A percentile compares a stretch with the other conserved stretches of the same genome.
These are phyloP conservation scores for Candida dendrica DNA, from an alignment of 805 yeast genomes.

Conservation along the genomic window DNA sequence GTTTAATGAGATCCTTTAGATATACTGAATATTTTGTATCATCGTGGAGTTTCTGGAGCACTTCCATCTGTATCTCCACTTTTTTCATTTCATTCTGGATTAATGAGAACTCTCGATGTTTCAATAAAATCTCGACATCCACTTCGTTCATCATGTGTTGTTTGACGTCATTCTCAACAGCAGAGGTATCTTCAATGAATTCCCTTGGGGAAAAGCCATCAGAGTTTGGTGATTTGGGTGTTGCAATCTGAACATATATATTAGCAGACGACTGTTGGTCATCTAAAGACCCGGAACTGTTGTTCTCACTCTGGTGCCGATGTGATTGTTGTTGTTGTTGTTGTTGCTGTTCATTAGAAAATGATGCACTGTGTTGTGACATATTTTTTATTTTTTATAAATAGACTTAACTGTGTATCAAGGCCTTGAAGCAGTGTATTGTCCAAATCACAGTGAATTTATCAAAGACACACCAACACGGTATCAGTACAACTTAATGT, in stretches of 20 bases:
- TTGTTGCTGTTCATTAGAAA: constrained; percentile 3
- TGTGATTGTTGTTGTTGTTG: too few relatives aligned
- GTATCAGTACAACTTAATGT: too few relatives aligned
- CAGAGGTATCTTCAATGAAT: constrained; percentile 3
- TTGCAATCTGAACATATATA: constrained; percentile 29
- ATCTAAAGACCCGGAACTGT: neutral
- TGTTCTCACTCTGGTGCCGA: too few relatives aligned
- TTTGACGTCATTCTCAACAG: constrained; percentile 18
- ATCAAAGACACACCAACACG: too few relatives aligned
- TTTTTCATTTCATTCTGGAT: constrained; percentile 48
- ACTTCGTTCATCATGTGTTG: constrained; percentile 36
- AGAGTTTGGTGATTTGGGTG: constrained; percentile 37
- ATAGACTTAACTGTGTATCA: too few relatives aligned
- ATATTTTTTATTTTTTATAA: too few relatives aligned
- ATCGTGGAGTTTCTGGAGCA: constrained; percentile 36
- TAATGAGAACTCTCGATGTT: constrained; percentile 46
- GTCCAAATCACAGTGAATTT: too few relatives aligned
- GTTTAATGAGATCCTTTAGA: constrained; percentile 31
- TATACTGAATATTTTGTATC: constrained; percentile 28
- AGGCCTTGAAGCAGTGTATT: too few relatives aligned
- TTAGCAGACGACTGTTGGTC: neutral
- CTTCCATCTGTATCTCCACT: constrained; percentile 50
- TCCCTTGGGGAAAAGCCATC: constrained; percentile 22
- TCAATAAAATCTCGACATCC: constrained; percentile 52
- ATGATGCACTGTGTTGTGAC: neutral